Percentiles rank a stretch among this genome's conserved stretches.
Evolutionary conservation across 805 yeast species (phyloP).

Genomic region (Komagataella pseudopastoris): DNA sequence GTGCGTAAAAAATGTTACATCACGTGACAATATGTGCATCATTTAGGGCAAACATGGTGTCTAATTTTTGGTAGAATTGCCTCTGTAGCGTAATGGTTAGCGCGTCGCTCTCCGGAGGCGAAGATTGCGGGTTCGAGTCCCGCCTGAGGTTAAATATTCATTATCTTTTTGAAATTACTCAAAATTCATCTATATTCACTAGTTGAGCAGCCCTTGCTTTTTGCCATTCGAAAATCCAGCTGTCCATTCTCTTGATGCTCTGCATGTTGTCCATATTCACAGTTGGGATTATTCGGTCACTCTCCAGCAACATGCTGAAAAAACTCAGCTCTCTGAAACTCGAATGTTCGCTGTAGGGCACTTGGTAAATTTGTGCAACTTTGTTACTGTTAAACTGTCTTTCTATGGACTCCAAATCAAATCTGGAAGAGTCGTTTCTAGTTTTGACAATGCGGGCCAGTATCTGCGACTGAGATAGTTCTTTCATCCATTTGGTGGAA

Average conservation of each 20-base stretch:
- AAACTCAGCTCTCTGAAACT: slow-evolving; percentile 68
- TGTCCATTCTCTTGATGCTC: slow-evolving; percentile 13
- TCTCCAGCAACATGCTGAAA: slow-evolving; percentile 41
- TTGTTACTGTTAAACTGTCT: slow-evolving; percentile 17
- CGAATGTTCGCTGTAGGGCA: slow-evolving; percentile 93
- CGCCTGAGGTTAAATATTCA: slow-evolving; percentile 38
- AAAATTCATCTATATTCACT: slow-evolving; percentile 1
- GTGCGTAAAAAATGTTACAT: not conserved
- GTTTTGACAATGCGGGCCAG: slow-evolving; percentile 3
- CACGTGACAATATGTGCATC: not conserved
- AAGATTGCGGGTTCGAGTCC: slow-evolving; percentile 74
- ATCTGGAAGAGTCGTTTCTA: not conserved
- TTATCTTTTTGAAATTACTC: slow-evolving; percentile 2
- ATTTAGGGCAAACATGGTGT: not conserved
- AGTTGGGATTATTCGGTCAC: slow-evolving; percentile 59
- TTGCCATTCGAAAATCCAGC: slow-evolving; percentile 23
- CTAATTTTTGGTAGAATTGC: slow-evolving; percentile 14
- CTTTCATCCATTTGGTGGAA: slow-evolving; percentile 8
- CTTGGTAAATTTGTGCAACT: slow-evolving; percentile 34
- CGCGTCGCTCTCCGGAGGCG: slow-evolving; percentile 62
- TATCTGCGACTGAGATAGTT: slow-evolving; percentile 3
- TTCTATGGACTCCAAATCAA: slow-evolving; percentile 14
- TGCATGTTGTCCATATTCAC: slow-evolving; percentile 31
- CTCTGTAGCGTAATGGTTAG: slow-evolving; percentile 69
- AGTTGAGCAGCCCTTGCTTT: not conserved